Evolutionary conservation across 768 basidiomycete species (phyloP), one percentile per base, ranked within the genome.

Genomic region (Suillus subaureus): DNA sequence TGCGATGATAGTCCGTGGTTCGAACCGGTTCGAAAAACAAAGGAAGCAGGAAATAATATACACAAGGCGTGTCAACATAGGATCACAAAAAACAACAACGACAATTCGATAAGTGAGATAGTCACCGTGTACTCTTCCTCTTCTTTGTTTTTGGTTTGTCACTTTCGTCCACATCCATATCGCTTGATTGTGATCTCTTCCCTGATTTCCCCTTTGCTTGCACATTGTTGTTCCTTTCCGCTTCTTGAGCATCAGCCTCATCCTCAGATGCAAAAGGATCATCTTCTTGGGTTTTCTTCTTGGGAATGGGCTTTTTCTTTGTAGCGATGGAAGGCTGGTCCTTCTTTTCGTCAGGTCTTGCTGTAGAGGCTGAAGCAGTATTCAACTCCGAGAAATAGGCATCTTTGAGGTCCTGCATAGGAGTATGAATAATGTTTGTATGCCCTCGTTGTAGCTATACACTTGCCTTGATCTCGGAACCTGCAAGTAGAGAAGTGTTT

Each of bases 211-310:
- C 18, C 40, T 31, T 60, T 7, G 58, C 18, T 42, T 60, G 58
- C 18, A 60, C 58, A 18, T 28, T 21, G n/a, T 60, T 31, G 58
- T 28, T 60, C 58, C 40, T 39, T 28, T 42, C 58, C 18, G 18
- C 58, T 42, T 60, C 40, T 31, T 60, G 39, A 60, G 39, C 65
- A 21, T 69, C 68, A 16, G 65, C 72, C 18, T 79, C 79, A 51
- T 79, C 78, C 61, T 87, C 87, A 57, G 87, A 88, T 54, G 78
- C 85, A 75, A 91, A 92, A 11, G 83, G 85, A 73, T 89, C 83
- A 58, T 85, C 84, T 1, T 74, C 71, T 18, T 21, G 49, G 6
- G 56, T 67, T 68, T 83, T 80, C 77, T 82, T 83, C 72, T 87
- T 87, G 5, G 79, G 77, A 69, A 81, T 82, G 16, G 75, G 74